A percentile compares a stretch with the other conserved stretches of the same genome.
phyloP scores from a whole-genome alignment of 2,329 filamentous ascomycete species.

The Fusarium coffeatum region DNA sequence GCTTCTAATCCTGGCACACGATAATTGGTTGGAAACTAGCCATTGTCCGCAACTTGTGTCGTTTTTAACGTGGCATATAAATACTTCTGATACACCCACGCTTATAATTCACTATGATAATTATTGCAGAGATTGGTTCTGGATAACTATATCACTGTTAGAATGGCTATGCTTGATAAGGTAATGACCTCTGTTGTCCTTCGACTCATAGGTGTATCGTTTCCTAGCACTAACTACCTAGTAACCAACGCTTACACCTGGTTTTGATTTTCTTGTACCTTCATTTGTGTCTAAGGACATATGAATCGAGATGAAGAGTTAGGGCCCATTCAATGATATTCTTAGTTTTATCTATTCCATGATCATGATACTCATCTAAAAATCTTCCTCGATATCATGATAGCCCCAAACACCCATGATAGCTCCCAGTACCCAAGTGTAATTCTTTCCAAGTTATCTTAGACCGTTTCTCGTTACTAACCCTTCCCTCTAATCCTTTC shows the following conservation, averaged over 20 bases:
- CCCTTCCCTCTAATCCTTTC: not conserved
- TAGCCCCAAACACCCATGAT: not conserved
- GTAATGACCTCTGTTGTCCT: not conserved
- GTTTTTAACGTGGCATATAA: not conserved
- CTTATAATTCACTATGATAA: no score
- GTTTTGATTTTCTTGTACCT: not conserved
- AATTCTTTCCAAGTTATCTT: not conserved
- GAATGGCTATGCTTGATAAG: not conserved
- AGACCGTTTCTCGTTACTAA: not conserved
- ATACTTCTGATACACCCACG: no score
- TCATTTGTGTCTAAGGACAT: not conserved
- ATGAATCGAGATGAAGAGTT: rapidly evolving
- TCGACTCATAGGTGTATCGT: no score
- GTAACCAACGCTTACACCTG: not conserved
- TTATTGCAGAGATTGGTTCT: not conserved
- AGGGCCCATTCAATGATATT: not conserved
- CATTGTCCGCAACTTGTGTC: not conserved
- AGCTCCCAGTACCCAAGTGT: no score
- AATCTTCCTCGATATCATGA: not conserved
- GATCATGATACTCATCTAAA: not conserved
- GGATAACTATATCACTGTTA: no score
- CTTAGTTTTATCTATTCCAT: no score
- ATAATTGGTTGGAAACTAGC: not conserved
- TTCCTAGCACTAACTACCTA: no score
- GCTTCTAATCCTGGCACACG: not conserved